Evolutionary conservation across 2,329 filamentous ascomycete species (phyloP), one percentile per base, ranked within the genome.

Genomic region (Cladorrhinum sp.): DNA sequence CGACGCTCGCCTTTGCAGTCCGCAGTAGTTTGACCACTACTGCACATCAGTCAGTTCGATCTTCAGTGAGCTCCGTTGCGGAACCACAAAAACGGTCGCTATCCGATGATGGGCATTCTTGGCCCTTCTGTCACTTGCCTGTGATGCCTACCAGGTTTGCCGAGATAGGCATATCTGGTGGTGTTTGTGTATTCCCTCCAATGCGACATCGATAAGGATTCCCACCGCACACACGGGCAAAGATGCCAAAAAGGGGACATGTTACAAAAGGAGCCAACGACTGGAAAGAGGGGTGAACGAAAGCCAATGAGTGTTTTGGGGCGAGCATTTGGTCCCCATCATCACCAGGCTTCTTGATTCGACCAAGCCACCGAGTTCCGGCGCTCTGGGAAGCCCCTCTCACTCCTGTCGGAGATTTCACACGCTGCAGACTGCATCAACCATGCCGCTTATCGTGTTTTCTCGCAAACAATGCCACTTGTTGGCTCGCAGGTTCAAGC

Each of bases 331-430:
- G 33, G 33, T 36, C 12, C 14, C 33, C 33, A 46, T 46, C 18
- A 46, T 20, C 18, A 46, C 18, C n/a, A 46, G 42, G n/a, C 42
- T 46, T 21, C 20, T 21, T 46, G 42, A 46, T 50, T 58, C 56
- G 49, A 55, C 53, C 63, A 57, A 65, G 59, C 64, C 63, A 65
- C n/a, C 63, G 55, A 57, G 58, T 63, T 46, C 62, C 61, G 51
- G 57, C 49, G 42, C 39, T 42, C 50, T 64, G 63, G 62, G 58
- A 58, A 60, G 24, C 53, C 48, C 12, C 50, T 57, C 55, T 51
- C 50, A 49, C 42, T 57, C 49, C 26, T 21, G 23, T 52, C 52
- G 28, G 54, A 33, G 54, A 58, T 56, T 52, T 51, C 58, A 58
- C 53, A 55, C 52, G 50, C 57, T 24, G 54, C 61, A 58, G 42